These are phyloP conservation scores for Comarum palustre DNA, from an alignment of 306 rosid genomes.

Conservation along the genomic window DNA sequence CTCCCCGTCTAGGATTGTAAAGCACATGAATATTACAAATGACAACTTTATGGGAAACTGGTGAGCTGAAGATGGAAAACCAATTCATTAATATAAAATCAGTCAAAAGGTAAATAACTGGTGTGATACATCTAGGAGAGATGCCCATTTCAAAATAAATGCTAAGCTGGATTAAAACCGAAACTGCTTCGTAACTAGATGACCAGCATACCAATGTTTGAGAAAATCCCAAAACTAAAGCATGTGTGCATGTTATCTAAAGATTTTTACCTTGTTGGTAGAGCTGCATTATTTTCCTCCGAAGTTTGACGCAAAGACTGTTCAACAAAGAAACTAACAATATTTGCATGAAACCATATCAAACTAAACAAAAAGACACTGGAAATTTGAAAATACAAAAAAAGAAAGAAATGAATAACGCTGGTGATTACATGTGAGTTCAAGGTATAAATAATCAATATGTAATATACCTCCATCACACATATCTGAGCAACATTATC, in stretches of 20 bases:
- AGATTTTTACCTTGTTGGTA: constrained; percentile 50
- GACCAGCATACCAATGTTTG: neutral
- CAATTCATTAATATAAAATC: neutral
- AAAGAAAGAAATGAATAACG: neutral
- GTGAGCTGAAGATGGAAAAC: constrained; percentile 44
- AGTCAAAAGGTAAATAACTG: neutral
- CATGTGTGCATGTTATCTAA: neutral
- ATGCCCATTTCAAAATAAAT: neutral
- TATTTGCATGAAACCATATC: constrained; percentile 11
- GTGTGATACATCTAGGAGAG: neutral
- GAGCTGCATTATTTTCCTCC: constrained; percentile 30
- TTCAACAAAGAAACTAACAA: constrained; percentile 18
- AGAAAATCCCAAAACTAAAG: constrained; percentile 8
- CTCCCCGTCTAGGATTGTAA: constrained; percentile 89
- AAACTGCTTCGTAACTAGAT: neutral
- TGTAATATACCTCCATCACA: constrained; percentile 67
- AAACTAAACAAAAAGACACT: neutral
- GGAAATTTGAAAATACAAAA: neutral
- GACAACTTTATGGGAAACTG: constrained; percentile 59
- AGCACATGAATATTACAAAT: constrained; percentile 87
- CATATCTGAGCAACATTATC: constrained; percentile 93
- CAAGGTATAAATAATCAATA: constrained; percentile 15
- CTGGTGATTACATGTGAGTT: constrained; percentile 2
- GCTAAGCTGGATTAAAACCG: neutral
- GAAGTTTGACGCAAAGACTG: constrained; percentile 49